A percentile compares a stretch with the other conserved stretches of the same genome.
These are phyloP conservation scores for Fusarium sp. DNA, from an alignment of 2,329 filamentous ascomycete species.

Conservation along the genomic window DNA sequence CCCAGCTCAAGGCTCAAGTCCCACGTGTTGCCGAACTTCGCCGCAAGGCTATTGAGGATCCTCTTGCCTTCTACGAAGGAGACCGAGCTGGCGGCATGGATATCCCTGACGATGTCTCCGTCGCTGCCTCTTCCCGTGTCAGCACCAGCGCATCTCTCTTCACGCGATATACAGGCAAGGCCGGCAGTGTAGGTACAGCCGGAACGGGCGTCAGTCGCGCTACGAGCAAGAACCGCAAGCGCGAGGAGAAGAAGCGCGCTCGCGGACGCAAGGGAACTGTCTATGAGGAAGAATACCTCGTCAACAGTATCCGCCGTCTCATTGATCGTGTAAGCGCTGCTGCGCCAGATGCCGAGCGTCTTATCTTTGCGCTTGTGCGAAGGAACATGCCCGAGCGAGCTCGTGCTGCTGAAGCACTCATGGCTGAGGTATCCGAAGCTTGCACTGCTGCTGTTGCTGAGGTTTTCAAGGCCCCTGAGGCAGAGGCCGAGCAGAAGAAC, in stretches of 20 bases:
- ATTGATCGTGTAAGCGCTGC: conserved; percentile 83
- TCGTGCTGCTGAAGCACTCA: conserved; percentile 77
- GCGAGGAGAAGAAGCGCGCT: conserved; percentile 95
- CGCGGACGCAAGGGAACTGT: conserved; percentile 95
- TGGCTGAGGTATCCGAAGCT: conserved; percentile 78
- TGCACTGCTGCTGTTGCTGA: conserved; percentile 76
- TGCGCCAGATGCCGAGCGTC: conserved; percentile 75
- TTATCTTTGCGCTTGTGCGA: conserved; percentile 82
- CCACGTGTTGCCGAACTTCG: conserved; percentile 87
- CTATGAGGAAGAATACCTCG: conserved; percentile 97
- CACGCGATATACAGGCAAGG: conserved; percentile 86
- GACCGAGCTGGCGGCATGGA: conserved; percentile 73
- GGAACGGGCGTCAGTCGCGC: conserved; percentile 80
- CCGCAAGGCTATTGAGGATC: conserved; percentile 82
- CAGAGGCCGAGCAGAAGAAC: conserved; percentile 32
- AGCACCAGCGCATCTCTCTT: conserved; percentile 90
- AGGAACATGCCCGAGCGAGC: conserved; percentile 90
- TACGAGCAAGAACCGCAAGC: conserved; percentile 86
- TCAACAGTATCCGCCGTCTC: conserved; percentile 85
- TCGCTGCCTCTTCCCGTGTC: conserved; percentile 83
- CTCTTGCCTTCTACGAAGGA: conserved; percentile 88
- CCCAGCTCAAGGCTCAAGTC: conserved; percentile 84
- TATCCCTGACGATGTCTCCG: conserved; percentile 90
- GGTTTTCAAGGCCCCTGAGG: conserved; percentile 64
- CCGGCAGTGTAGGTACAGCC: conserved; percentile 71